Base-by-base conservation (phyloP, 2,329 filamentous ascomycete species). In the Scedosporium aurantiacum region DNA sequence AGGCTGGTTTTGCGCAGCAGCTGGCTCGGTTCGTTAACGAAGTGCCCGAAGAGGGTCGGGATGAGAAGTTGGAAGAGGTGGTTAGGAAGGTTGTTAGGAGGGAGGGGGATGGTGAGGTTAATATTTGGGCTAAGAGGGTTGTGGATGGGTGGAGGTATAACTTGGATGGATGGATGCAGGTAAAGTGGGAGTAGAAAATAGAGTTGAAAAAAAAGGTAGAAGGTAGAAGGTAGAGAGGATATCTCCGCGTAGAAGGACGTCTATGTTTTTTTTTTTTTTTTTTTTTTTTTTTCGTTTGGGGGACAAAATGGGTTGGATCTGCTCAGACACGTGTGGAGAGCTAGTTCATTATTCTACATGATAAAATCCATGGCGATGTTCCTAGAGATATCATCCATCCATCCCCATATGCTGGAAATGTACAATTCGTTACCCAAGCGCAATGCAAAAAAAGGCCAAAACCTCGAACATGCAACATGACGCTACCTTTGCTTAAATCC, bases 31-130 rank as follows among this genome's bases (percentile, higher is more conserved):
- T 70, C 70, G 66, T 70, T 2, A 71, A 89, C 85, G 70, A 97
- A 82, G 79, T 97, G 95, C 50, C 87, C 92, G 66, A 90, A 88
- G 65, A 96, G 87, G 68, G 97, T 87, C 1, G 93, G 1, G 8
- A 37, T 14, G 45, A 93, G 60, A 91, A 86, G 64, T 89, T 89
- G 63, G 97, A 82, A 56, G 84, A 85, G 66, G 95, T 81, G 57
- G 87, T 85, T 62, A 97, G 82, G 67, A 88, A 81, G 73, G 96
- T 91, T n/a, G 21, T 58, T 1, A 60, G 61, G 21, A 23, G 52
- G 14, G 65, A 63, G 2, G 64, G 62, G 8, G 47, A 54, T 1
- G 50, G 43, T 1, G 57, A 63, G 16, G 45, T 63, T 2, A 37
- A 57, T 16, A 62, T 60, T 16, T 68, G 65, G 66, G 62, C 60